Conservation (phyloP, 1,284 basidiomycete species). For the Heterobasidion annosum region DNA sequence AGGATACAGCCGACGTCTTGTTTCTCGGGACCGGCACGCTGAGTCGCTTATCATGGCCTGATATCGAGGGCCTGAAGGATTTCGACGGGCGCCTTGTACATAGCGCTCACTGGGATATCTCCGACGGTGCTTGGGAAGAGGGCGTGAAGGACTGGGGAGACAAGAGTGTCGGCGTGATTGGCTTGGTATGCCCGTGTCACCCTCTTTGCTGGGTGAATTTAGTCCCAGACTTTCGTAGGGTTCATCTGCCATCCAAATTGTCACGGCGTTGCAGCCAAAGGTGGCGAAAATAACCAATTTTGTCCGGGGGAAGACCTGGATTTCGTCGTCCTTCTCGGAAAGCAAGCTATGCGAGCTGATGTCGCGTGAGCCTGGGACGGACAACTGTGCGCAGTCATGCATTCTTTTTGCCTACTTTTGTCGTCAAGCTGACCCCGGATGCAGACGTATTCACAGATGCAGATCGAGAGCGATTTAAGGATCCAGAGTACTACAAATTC, state of each 20-base stretch:
- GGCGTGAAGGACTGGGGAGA: conserved; percentile 39
- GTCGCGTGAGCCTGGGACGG: conserved; percentile 21
- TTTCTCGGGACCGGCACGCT: conserved; percentile 40
- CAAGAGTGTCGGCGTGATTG: conserved; percentile 42
- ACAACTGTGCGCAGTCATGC: conserved; percentile 31
- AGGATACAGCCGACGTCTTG: conserved; percentile 43
- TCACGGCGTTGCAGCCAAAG: conserved; percentile 46
- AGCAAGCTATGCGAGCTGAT: conserved; percentile 29
- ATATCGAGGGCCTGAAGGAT: conserved; percentile 40
- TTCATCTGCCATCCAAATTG: conserved; percentile 57
- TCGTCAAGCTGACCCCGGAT: conserved; percentile 10
- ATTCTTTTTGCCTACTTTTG: not conserved
- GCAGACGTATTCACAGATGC: conserved; percentile 30
- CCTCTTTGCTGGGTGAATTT: not conserved
- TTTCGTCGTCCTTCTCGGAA: conserved; percentile 39
- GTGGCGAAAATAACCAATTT: conserved; percentile 46
- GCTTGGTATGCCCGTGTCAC: not conserved
- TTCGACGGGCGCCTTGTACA: conserved; percentile 47
- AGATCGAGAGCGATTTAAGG: conserved; percentile 39
- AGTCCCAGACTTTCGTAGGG: conserved; percentile 27
- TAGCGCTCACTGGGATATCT: conserved; percentile 45
- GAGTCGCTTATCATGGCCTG: conserved; percentile 50
- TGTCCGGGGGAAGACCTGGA: conserved; percentile 56
- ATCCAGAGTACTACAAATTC: conserved; percentile 37
- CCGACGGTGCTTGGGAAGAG: conserved; percentile 32